Evolutionary conservation across 345 rosid species (phyloP), one percentile per base, ranked within the genome.

Genomic region (Diplotaxis tenuifolia): DNA sequence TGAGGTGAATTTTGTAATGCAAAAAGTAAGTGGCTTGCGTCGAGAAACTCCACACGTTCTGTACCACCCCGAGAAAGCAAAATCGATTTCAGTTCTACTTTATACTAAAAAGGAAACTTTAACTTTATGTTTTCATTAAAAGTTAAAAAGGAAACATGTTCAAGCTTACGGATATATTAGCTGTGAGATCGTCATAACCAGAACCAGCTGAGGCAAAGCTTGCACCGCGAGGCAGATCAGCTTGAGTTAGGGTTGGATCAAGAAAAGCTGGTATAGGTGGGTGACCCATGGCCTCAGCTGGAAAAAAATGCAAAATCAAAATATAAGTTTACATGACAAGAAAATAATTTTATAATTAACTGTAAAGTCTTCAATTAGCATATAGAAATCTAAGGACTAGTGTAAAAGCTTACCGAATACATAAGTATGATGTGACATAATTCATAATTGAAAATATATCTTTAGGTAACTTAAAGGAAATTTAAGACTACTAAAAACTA

Each of bases 121-220:
- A 67, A 21, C 25, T 60, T 11, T 1, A 19, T 52, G 27, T 19
- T 58, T 74, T 45, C 5, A 3, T 5, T 18, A 8, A 32, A 60
- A 18, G 40, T 25, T 7, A 4, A 1, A 40, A 3, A 9, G 15
- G 59, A 14, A 62, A 62, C 20, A 15, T 25, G 34, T 59, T 8
- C 23, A 68, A 59, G 25, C 86, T 83, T 80, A 93, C 98, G 0
- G 92, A 87, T 38, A 90, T 62, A 64, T 93, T 90, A 40, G 98
- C 96, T 9, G 98, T 93, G 55, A 88, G 82, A 50, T 87, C 93
- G 36, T 93, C 96, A 25, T 90, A 93, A 23, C 98, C 98, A 16
- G 98, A 89, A 80, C 83, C 98, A 16, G 98, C 94, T 9, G 98
- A 93, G 49, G 96, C 97, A 73, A 93, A 90, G 73, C 98, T 93